Evolutionary conservation across 495 filamentous ascomycete species (phyloP), one percentile per base, ranked within the genome.

Genomic region (Aspergillus bridgeri): DNA sequence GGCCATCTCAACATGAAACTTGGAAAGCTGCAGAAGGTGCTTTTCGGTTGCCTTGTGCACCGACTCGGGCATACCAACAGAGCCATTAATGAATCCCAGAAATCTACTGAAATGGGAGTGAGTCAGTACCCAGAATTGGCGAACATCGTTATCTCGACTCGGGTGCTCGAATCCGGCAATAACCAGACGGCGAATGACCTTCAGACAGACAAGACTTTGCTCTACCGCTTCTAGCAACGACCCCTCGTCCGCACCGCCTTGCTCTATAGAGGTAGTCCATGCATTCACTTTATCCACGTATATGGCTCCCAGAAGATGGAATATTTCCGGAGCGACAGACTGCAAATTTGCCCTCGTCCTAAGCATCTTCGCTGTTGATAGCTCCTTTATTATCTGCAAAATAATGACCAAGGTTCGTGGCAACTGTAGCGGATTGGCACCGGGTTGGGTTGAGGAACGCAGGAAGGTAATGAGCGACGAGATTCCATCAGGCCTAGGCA

Each of bases 1-100:
- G 5, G 87, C 83, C 87, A 97, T 93, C 43, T 91, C 85, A 21
- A 94, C 76, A 69, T 97, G 92, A 8, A 98, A 77, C 72, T 98
- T 98, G 11, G 93, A 85, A 48, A 96, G 85, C 67, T 96, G 93
- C 50, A 95, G 65, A 7, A 95, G 74, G 59, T 97, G 93, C 63
- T 92, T 92, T 60, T 89, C 88, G n/a, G 95, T 72, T 25, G 86
- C 60, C 22, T 75, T 70, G 22, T 72, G 69, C 8, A 77, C 63
- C 25, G 70, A 56, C n/a, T 74, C 63, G 5, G 67, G 66, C n/a
- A 68, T 23, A 7, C 60, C 57, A 17, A 45, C 48, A 22, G 64
- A 62, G 13, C 67, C 67, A 47, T 69, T 64, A 48, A 73, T 60
- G 20, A 77, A 68, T 2, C 64, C 60, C 17, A 90, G 76, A 55